Evolutionary conservation across 805 yeast species (phyloP).

Genomic region (Candida fluviatilis): DNA sequence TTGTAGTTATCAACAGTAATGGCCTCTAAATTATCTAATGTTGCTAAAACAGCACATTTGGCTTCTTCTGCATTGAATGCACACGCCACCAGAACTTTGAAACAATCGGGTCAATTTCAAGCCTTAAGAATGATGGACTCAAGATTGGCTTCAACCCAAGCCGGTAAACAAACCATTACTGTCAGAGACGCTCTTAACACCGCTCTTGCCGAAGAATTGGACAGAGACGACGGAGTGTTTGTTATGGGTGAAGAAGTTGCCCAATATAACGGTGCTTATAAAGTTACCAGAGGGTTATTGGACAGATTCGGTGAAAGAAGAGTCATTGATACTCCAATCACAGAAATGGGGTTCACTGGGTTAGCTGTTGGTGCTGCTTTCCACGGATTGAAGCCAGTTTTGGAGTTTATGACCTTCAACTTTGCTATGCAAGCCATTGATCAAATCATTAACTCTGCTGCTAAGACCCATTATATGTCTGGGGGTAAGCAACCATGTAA

Average conservation of each 20-base stretch:
- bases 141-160: constrained; percentile 43
- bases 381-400: constrained; percentile 92
- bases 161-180: constrained; percentile 64
- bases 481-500: constrained; percentile 98
- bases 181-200: constrained; percentile 96
- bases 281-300: constrained; percentile 90
- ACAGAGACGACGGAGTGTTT: constrained; percentile 90
- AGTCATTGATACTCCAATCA: constrained; percentile 94
- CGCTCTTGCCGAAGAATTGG: constrained; percentile 96
- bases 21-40: constrained; percentile 11
- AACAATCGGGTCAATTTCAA: constrained; percentile 30
- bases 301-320: constrained; percentile 95
- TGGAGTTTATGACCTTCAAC: constrained; percentile 99
- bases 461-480: constrained; percentile 97
- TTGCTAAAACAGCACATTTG: constrained; percentile 42
- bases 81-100: constrained; percentile 15
- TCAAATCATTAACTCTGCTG: constrained; percentile 97
- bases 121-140: constrained; percentile 31
- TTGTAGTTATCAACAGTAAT: neutral
- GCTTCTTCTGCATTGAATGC: constrained; percentile 32
- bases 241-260: constrained; percentile 99
- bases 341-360: constrained; percentile 99
- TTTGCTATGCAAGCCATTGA: constrained; percentile 99
- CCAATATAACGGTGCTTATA: constrained; percentile 98
- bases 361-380: constrained; percentile 94